Percentiles rank a stretch among this genome's conserved stretches.
phyloP scores from a whole-genome alignment of 1,139 yeast genomes.

The Debaryomycetaceae sp. region DNA sequence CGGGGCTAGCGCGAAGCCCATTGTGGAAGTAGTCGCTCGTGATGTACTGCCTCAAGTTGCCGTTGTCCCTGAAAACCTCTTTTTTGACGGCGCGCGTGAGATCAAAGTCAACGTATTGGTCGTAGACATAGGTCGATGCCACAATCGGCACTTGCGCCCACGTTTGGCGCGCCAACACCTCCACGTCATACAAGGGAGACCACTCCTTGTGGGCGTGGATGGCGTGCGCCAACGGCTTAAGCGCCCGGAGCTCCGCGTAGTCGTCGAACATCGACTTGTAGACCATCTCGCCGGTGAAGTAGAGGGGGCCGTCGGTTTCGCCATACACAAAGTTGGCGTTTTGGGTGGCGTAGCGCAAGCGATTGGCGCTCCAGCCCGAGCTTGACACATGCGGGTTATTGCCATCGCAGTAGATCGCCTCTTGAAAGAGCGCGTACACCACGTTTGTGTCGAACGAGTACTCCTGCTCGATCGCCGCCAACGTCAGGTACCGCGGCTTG shows the following conservation, averaged over 20 bases:
- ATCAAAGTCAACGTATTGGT: conserved; percentile 52
- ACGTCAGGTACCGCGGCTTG: conserved; percentile 31
- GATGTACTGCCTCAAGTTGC: conserved; percentile 37
- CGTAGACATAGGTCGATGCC: conserved; percentile 47
- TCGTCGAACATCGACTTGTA: conserved; percentile 48
- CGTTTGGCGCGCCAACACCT: conserved; percentile 21
- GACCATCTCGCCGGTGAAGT: conserved; percentile 58
- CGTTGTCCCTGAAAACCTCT: conserved; percentile 24
- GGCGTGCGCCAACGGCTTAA: conserved; percentile 37
- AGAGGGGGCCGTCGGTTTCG: conserved; percentile 22
- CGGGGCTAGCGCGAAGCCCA: conserved; percentile 44
- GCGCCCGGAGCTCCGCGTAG: conserved; percentile 35
- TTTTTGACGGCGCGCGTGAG: conserved; percentile 31
- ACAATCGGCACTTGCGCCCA: conserved; percentile 45
- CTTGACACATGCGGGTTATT: conserved; percentile 11
- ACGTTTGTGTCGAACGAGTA: conserved; percentile 50
- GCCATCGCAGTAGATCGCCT: conserved; percentile 51
- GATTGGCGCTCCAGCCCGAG: conserved; percentile 49
- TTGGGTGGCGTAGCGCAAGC: conserved; percentile 26
- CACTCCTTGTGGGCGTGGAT: conserved; percentile 39
- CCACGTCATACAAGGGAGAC: conserved; percentile 38
- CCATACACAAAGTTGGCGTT: conserved; percentile 23
- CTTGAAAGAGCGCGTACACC: conserved; percentile 53
- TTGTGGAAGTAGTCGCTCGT: conserved; percentile 52
- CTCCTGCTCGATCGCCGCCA: conserved; percentile 25